Conservation (phyloP, 179 eudicot genomes). For the Silene vulgaris region DNA sequence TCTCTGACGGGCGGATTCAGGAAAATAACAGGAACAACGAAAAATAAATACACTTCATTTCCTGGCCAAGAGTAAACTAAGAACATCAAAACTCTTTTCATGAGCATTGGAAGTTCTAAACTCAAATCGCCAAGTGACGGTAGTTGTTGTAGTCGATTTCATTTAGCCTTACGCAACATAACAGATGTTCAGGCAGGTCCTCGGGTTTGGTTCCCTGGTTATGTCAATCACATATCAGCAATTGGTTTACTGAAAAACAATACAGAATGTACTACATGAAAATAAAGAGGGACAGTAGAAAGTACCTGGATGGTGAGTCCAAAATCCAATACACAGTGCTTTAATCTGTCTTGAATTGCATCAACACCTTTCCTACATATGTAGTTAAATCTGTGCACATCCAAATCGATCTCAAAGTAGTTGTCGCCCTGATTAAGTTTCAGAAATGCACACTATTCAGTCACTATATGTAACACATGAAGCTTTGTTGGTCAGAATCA, state of each 20-base stretch:
- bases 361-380: constrained; percentile 81
- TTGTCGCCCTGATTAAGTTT: constrained; percentile 62
- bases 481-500: too few relatives aligned
- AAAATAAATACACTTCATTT: constrained; percentile 17
- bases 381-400: constrained; percentile 86
- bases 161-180: constrained; percentile 73
- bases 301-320: constrained; percentile 93
- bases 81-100: constrained; percentile 7
- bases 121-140: constrained; percentile 50
- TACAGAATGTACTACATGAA: background rate
- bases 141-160: constrained; percentile 65
- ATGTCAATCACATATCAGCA: constrained; percentile 15
- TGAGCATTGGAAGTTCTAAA: constrained; percentile 5
- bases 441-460: constrained; percentile 1
- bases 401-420: constrained; percentile 87
- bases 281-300: background rate
- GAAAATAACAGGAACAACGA: constrained; percentile 17
- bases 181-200: constrained; percentile 76
- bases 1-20: constrained; percentile 28
- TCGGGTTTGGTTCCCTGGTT: constrained; percentile 81
- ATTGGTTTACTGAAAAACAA: background rate
- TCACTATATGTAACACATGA: too few relatives aligned
- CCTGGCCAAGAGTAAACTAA: constrained; percentile 13
- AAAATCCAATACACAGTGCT: constrained; percentile 66
- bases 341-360: constrained; percentile 72